Percentiles rank a stretch among this genome's conserved stretches.
Evolutionary conservation across 805 yeast species (phyloP).

Genomic region (Spencermartinsiella europaea): DNA sequence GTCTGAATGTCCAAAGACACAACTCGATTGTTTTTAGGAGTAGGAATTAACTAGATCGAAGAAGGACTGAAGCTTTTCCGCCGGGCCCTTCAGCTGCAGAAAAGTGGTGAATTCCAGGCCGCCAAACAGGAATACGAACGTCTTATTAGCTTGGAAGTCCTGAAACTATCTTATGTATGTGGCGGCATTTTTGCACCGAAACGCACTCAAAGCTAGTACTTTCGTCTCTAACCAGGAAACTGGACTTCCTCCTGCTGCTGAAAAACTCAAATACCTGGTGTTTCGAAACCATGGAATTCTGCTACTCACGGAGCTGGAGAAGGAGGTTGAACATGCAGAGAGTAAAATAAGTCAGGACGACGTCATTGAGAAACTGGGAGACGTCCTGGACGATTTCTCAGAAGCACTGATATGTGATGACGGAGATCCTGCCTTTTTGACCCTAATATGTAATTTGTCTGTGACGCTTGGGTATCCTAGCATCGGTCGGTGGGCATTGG

Average conservation of each 20-base stretch:
- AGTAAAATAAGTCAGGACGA: slow-evolving; percentile 28
- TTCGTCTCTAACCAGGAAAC: slow-evolving; percentile 20
- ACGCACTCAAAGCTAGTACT: not conserved
- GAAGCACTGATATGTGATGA: slow-evolving; percentile 43
- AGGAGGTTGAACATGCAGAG: slow-evolving; percentile 19
- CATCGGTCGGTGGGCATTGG: slow-evolving; percentile 22
- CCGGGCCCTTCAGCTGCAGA: slow-evolving; percentile 60
- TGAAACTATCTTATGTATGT: slow-evolving; percentile 32
- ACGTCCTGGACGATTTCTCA: slow-evolving; percentile 55
- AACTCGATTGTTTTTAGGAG: not conserved
- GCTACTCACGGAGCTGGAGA: slow-evolving; percentile 41
- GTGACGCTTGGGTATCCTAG: slow-evolving; percentile 18
- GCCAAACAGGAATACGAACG: slow-evolving; percentile 56
- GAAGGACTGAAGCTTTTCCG: slow-evolving; percentile 76
- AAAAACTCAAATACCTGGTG: slow-evolving; percentile 68
- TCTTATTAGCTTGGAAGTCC: slow-evolving; percentile 63
- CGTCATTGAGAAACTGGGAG: slow-evolving; percentile 33
- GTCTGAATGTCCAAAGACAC: slow-evolving; percentile 5
- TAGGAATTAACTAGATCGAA: slow-evolving; percentile 43
- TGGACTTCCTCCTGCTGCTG: slow-evolving; percentile 61
- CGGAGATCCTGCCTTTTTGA: slow-evolving; percentile 21
- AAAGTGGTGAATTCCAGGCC: slow-evolving; percentile 39
- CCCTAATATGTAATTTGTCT: slow-evolving; percentile 16
- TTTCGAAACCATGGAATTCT: slow-evolving; percentile 79
- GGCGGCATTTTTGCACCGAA: no score